Percentiles rank a stretch among this genome's conserved stretches.
Conservation (phyloP, 495 filamentous ascomycete species). For the Trichoderma erinaceum region DNA sequence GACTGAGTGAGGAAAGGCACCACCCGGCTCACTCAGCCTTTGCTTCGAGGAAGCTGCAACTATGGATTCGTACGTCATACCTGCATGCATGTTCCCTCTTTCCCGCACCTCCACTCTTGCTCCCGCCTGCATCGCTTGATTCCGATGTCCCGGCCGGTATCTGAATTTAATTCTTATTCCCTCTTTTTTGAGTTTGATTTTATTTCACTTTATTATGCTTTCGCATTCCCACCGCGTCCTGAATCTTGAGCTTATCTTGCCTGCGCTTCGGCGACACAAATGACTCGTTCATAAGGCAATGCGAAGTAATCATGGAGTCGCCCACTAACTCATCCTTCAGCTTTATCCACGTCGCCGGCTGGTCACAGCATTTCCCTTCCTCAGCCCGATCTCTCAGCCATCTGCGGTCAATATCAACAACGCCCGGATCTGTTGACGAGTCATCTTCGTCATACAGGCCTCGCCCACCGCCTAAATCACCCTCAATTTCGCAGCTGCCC, state of each 20-base stretch:
- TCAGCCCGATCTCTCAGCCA: constrained; percentile 39
- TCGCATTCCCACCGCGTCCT: not conserved
- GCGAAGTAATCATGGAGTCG: not conserved
- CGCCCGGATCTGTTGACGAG: constrained; percentile 29
- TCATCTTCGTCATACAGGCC: constrained; percentile 19
- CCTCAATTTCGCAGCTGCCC: constrained; percentile 18
- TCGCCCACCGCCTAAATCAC: constrained; percentile 18
- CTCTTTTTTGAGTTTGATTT: not conserved
- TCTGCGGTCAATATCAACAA: constrained; percentile 44
- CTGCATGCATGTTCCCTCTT: constrained; percentile 10
- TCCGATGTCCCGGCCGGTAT: not conserved
- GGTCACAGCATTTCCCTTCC: constrained; percentile 42
- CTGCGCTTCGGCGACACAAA: not conserved
- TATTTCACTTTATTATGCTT: not conserved
- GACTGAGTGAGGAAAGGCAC: not conserved
- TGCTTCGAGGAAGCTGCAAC: constrained; percentile 4
- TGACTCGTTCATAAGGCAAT: not conserved
- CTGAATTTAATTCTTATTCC: not conserved
- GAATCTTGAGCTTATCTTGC: not conserved
- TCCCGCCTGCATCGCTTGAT: not conserved
- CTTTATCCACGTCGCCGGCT: constrained; percentile 45
- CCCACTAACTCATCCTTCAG: constrained; percentile 26
- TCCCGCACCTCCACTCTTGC: not conserved
- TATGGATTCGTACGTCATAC: constrained; percentile 16
- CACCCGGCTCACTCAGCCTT: not conserved